Conservation (phyloP, 768 basidiomycete genomes). For the Clavulina sp. region DNA sequence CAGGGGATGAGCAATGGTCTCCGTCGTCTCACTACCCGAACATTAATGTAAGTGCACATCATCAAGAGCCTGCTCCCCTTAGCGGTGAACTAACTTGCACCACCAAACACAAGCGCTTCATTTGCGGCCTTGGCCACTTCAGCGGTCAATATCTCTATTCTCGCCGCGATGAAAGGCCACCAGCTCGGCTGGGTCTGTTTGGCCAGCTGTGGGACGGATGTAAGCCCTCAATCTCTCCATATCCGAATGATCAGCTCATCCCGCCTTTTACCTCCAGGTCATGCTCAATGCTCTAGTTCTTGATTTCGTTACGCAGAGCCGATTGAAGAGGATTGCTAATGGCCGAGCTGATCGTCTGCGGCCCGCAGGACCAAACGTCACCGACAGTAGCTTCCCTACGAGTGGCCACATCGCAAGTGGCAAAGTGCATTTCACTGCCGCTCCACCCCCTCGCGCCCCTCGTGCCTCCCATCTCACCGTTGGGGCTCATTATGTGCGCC, state of each 20-base stretch:
- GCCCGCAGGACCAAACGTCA: neutral
- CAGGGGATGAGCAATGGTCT: conserved; percentile 21
- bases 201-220: conserved; percentile 24
- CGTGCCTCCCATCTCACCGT: too few relatives aligned
- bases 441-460: too few relatives aligned
- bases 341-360: neutral
- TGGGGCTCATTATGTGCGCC: too few relatives aligned
- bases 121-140: conserved; percentile 31
- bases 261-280: too few relatives aligned
- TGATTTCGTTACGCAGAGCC: conserved; percentile 27
- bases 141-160: conserved; percentile 27
- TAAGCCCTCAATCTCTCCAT: conserved; percentile 10
- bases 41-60: conserved; percentile 29
- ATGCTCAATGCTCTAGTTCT: conserved; percentile 30
- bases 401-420: too few relatives aligned
- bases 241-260: neutral
- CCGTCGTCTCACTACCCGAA: conserved; percentile 25
- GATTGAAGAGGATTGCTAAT: neutral
- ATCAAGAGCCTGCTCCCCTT: too few relatives aligned
- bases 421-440: too few relatives aligned
- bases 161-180: conserved; percentile 28
- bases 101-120: conserved; percentile 27
- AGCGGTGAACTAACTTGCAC: too few relatives aligned
- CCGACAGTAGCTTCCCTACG: neutral
- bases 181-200: conserved; percentile 35